These are phyloP conservation scores for Ottelia alismoides DNA, from an alignment of 106 monocot species.

Conservation along the genomic window DNA sequence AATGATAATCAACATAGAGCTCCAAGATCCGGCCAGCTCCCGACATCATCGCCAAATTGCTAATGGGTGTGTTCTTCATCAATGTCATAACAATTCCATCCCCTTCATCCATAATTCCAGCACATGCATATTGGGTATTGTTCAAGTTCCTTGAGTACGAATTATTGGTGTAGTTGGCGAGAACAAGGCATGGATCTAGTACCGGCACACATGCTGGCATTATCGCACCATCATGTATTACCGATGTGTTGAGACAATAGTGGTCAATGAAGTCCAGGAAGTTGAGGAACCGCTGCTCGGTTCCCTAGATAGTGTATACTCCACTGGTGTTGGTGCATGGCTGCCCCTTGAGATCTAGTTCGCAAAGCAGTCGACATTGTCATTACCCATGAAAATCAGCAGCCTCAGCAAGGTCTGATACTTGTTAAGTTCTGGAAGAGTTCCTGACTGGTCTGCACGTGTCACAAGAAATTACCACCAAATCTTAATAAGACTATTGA, in stretches of 20 bases:
- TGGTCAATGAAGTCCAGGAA: slow-evolving; percentile 36
- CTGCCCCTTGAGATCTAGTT: slow-evolving; percentile 58
- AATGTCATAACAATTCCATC: slow-evolving; percentile 79
- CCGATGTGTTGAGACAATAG: slow-evolving; percentile 59
- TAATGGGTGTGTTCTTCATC: slow-evolving; percentile 44
- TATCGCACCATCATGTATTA: slow-evolving; percentile 46
- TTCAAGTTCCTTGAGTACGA: slow-evolving; percentile 56
- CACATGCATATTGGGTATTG: slow-evolving; percentile 31
- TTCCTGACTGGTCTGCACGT: slow-evolving; percentile 14
- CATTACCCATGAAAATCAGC: slow-evolving; percentile 39
- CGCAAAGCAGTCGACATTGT: slow-evolving; percentile 74
- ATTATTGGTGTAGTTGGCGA: slow-evolving; percentile 79
- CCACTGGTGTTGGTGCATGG: slow-evolving; percentile 76
- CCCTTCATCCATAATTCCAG: slow-evolving; percentile 65
- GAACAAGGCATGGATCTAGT: slow-evolving; percentile 31
- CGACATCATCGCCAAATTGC: slow-evolving; percentile 16
- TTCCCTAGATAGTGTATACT: slow-evolving; percentile 58
- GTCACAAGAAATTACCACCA: too few relatives aligned
- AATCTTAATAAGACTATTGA: too few relatives aligned
- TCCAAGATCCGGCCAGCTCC: slow-evolving; percentile 6
- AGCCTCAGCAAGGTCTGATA: slow-evolving; percentile 77
- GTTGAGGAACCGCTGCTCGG: slow-evolving; percentile 62
- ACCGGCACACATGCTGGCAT: slow-evolving; percentile 77
- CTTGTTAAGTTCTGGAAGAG: slow-evolving; percentile 74
- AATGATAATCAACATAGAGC: slow-evolving; percentile 3